Evolutionary conservation across 2,329 filamentous ascomycete species (phyloP).

Genomic region (Penicillium sp.): DNA sequence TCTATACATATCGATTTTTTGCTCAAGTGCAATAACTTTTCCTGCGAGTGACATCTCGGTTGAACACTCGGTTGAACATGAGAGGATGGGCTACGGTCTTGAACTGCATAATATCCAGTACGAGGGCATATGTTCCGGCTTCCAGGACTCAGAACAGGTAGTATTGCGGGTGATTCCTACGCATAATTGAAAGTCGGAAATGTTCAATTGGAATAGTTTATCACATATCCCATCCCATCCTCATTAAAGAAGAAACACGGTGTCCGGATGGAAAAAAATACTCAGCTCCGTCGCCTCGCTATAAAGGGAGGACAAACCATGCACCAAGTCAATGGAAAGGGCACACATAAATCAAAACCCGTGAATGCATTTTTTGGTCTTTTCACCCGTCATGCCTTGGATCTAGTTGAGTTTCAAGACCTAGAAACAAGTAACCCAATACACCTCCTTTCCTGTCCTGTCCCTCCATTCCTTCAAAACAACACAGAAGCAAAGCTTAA

Average conservation of each 20-base stretch:
- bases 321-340: conserved; percentile 23
- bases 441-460: conserved; percentile 25
- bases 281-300: conserved; percentile 20
- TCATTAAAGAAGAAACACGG: conserved; percentile 27
- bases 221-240: conserved; percentile 28
- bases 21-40: neutral
- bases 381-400: conserved; percentile 29
- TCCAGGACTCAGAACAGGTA: neutral
- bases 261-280: conserved; percentile 15
- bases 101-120: neutral
- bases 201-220: conserved; percentile 29
- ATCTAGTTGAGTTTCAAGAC: conserved; percentile 28
- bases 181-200: conserved; percentile 20
- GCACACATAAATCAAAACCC: conserved; percentile 29
- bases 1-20: neutral
- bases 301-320: conserved; percentile 13
- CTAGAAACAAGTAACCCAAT: conserved; percentile 29
- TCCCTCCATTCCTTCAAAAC: conserved; percentile 18
- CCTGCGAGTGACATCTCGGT: neutral
- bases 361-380: conserved; percentile 31
- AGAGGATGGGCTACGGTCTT: neutral
- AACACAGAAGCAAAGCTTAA: conserved; percentile 21
- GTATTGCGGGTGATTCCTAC: conserved; percentile 2
- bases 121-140: neutral
- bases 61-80: neutral